Evolutionary conservation across 768 basidiomycete species (phyloP).

Genomic region (Rhodosporidiobolus sp.): DNA sequence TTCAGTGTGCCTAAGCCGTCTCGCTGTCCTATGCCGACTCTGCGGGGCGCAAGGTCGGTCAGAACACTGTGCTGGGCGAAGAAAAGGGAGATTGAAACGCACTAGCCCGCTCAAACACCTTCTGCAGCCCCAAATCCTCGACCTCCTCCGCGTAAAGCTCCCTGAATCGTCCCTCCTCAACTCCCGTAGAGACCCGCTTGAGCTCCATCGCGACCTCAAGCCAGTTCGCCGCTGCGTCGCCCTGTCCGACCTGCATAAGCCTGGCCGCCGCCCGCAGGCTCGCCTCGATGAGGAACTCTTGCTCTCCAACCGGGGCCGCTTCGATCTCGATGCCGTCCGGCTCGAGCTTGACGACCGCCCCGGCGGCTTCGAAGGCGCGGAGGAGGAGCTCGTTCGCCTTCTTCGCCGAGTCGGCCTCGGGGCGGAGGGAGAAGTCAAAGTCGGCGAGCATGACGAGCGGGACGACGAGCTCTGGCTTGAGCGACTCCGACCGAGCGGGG

Average conservation of each 20-base stretch:
- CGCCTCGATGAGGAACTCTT: not conserved
- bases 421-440: not conserved
- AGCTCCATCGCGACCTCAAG: not conserved
- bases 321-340: not conserved
- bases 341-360: not conserved
- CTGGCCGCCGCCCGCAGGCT: not conserved
- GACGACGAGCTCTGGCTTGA: not conserved
- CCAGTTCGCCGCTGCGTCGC: not conserved
- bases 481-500: not conserved
- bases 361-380: not conserved
- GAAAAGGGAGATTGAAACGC: not conserved
- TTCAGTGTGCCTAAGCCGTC: no score
- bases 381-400: not conserved
- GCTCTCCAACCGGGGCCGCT: not conserved
- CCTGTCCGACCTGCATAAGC: not conserved
- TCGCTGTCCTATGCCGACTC: no score
- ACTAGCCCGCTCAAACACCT: not conserved
- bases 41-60: no score
- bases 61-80: no score
- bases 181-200: not conserved
- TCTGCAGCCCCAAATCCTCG: not conserved
- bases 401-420: not conserved
- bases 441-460: conserved; percentile 16
- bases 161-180: not conserved
- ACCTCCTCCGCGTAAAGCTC: not conserved